A percentile compares a stretch with the other conserved stretches of the same genome.
Evolutionary conservation across 2,329 filamentous ascomycete species (phyloP).

Genomic region (Pseudogymnoascus sp.): DNA sequence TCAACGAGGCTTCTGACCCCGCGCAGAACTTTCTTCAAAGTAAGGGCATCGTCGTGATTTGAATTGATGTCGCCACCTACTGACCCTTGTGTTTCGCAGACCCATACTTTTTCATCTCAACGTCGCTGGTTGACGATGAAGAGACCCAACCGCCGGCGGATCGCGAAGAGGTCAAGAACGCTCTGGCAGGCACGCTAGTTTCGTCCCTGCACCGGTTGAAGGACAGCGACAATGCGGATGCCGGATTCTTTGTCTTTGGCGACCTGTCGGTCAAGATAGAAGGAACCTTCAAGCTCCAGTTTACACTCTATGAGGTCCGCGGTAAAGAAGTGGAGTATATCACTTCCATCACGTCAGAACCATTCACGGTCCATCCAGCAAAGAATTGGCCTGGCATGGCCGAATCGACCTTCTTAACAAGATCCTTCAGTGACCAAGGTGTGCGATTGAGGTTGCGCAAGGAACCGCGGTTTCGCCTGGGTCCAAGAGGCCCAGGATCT

Average conservation of each 20-base stretch:
- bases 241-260: constrained; percentile 84
- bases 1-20: constrained; percentile 38
- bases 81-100: constrained; percentile 25
- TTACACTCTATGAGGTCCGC: constrained; percentile 67
- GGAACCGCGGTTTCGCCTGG: constrained; percentile 53
- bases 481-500: constrained; percentile 26
- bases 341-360: constrained; percentile 46
- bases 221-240: constrained; percentile 67
- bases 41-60: constrained; percentile 36
- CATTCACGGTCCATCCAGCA: constrained; percentile 56
- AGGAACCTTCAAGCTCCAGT: constrained; percentile 65
- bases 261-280: constrained; percentile 73
- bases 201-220: constrained; percentile 79
- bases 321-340: constrained; percentile 27
- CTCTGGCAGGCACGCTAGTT: constrained; percentile 62
- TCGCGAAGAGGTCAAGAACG: constrained; percentile 33
- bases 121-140: constrained; percentile 36
- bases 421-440: constrained; percentile 79
- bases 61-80: constrained; percentile 8
- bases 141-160: constrained; percentile 33
- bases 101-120: constrained; percentile 43
- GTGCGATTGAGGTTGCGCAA: constrained; percentile 76
- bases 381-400: constrained; percentile 73
- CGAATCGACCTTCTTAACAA: constrained; percentile 73
- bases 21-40: constrained; percentile 46